Base-by-base conservation (phyloP, 306 rosid species). In the Gleditsia sinensis region DNA sequence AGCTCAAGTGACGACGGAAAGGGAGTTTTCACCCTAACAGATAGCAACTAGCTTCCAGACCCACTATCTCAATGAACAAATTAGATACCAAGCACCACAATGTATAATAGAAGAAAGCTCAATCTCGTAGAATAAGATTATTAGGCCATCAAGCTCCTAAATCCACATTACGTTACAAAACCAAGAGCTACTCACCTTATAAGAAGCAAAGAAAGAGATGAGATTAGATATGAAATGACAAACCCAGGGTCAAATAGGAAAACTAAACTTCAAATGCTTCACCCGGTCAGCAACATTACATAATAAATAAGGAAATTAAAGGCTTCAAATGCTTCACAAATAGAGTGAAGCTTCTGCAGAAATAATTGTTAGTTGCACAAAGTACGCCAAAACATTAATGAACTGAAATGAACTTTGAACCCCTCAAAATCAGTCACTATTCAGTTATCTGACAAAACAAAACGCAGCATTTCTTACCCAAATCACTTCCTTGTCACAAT, bases 361-460 rank as follows among this genome's bases (percentile, higher is more conserved):
- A 27, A 65, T 55, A 78, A 33, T 46, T 43, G 48, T 30, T 34
- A 45, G 48, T 84, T 51, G 61, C 75, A 54, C 46, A 37, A 19
- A 58, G 75, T 50, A 76, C 68, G 72, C 70, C 27, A 69, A 62
- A 71, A 76, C 74, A 79, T 75, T 53, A 82, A 82, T 77, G 83
- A 69, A 37, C 36, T 30, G 59, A 69, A 78, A 70, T 9, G 63
- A 81, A 58, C 53, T 43, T n/a, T n/a, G n/a, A n/a, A n/a, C n/a
- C n/a, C 59, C 9, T 54, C 58, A 84, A 83, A 65, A 72, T 50
- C 58, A 67, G 67, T 33, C 57, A 56, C 49, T 63, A 49, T 85
- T 67, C 21, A 81, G 80, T 84, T 89, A 90, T 86, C 93, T 79
- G 74, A 82, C 57, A 78, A 77, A 23, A 57, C 34, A 74, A 81